These are phyloP conservation scores for Picea abies DNA, from an alignment of 83 land plant genomes.

Conservation along the genomic window DNA sequence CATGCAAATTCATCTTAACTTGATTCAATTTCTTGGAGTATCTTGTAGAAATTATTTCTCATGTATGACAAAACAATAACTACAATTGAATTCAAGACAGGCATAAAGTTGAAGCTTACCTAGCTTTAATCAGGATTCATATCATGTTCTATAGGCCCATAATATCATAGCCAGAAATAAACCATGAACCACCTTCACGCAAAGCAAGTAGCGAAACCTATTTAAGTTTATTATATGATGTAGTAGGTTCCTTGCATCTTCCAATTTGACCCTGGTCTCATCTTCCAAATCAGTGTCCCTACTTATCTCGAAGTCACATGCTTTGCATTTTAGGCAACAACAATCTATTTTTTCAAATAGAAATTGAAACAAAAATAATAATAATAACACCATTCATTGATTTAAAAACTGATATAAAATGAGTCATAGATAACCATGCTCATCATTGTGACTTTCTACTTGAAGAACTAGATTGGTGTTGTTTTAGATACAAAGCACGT, in stretches of 20 bases:
- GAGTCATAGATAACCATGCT: not conserved
- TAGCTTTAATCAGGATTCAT: too few relatives aligned
- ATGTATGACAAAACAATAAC: too few relatives aligned
- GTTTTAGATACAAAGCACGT: slow-evolving; percentile 53
- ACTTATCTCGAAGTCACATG: slow-evolving; percentile 43
- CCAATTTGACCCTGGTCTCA: slow-evolving; percentile 41
- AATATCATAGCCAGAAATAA: slow-evolving; percentile 55
- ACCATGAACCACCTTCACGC: slow-evolving; percentile 67
- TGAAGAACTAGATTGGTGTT: too few relatives aligned
- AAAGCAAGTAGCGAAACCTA: slow-evolving; percentile 69
- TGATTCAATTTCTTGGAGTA: too few relatives aligned
- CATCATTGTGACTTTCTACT: not conserved
- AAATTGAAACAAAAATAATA: not conserved
- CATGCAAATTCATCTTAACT: too few relatives aligned
- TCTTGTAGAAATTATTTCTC: too few relatives aligned
- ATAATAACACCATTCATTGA: not conserved
- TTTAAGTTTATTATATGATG: slow-evolving; percentile 68
- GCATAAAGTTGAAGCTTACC: too few relatives aligned
- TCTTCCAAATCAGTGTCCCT: slow-evolving; percentile 38
- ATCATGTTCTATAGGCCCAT: slow-evolving; percentile 76
- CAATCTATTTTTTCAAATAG: not conserved
- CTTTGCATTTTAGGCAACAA: slow-evolving; percentile 32
- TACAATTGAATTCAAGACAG: too few relatives aligned
- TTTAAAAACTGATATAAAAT: too few relatives aligned
- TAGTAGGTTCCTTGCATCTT: slow-evolving; percentile 55